These are phyloP conservation scores for Mucor circinelloides DNA, from an alignment of 371 early-diverging fungal genomes.

Conservation along the genomic window DNA sequence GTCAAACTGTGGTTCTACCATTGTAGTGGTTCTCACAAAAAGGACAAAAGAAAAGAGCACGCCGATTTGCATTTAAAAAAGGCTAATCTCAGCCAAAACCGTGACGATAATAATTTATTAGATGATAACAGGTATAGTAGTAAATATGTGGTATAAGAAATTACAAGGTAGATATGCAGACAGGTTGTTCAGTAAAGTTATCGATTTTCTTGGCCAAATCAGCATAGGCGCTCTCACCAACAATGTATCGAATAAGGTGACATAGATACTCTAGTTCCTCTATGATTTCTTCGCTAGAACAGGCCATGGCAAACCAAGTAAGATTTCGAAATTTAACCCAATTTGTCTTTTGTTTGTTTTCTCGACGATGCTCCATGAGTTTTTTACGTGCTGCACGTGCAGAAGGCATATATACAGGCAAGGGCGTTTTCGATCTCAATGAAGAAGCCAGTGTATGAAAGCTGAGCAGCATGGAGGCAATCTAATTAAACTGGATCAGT, in stretches of 20 bases:
- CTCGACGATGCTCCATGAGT: slow-evolving; percentile 50
- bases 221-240: slow-evolving; percentile 42
- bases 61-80: slow-evolving; percentile 5
- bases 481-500: slow-evolving; percentile 15
- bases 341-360: slow-evolving; percentile 24
- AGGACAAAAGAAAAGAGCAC: not conserved
- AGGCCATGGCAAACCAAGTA: slow-evolving; percentile 57
- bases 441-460: slow-evolving; percentile 57
- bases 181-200: slow-evolving; percentile 9
- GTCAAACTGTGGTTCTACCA: slow-evolving; percentile 17
- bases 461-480: slow-evolving; percentile 45
- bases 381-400: slow-evolving; percentile 54
- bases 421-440: slow-evolving; percentile 53
- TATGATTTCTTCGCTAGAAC: slow-evolving; percentile 58
- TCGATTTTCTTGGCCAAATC: slow-evolving; percentile 38
- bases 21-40: not conserved
- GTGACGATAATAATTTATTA: not conserved
- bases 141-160: not conserved
- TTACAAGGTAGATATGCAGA: not conserved
- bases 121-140: not conserved
- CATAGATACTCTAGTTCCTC: slow-evolving; percentile 56
- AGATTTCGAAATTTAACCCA: slow-evolving; percentile 42
- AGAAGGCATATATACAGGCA: slow-evolving; percentile 63
- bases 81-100: not conserved
- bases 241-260: slow-evolving; percentile 40